Evolutionary conservation across 2,329 filamentous ascomycete genomes (phyloP).

Genomic region (Phoma herbarum): DNA sequence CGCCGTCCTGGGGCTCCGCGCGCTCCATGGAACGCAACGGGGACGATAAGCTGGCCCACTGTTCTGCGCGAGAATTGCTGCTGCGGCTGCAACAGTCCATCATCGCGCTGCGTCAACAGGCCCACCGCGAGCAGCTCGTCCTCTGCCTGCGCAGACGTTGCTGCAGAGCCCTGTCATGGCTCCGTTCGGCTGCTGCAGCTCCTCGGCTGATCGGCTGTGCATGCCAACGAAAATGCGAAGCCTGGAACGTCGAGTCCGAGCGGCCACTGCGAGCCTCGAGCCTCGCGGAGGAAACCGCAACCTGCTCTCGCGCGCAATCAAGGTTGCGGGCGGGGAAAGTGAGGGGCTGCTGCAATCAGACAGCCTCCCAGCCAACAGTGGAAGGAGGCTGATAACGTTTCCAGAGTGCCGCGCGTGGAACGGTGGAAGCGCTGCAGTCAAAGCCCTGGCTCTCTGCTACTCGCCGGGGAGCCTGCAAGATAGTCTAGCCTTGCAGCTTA

Average conservation of each 20-base stretch:
- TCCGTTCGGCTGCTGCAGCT: conserved; percentile 9
- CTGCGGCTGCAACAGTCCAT: neutral
- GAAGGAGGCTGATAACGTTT: conserved; percentile 20
- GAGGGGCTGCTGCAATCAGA: conserved; percentile 24
- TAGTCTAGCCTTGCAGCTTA: conserved; percentile 31
- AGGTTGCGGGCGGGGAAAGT: conserved; percentile 18
- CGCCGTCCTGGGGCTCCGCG: conserved; percentile 2
- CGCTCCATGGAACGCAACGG: conserved; percentile 16
- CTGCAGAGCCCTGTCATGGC: conserved; percentile 3
- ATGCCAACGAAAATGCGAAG: conserved; percentile 19
- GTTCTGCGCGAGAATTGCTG: neutral
- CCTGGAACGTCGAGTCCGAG: conserved; percentile 13
- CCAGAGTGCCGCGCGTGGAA: conserved; percentile 9
- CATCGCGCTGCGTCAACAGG: conserved; percentile 8
- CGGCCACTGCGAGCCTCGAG: conserved; percentile 2
- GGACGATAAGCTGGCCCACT: conserved; percentile 17
- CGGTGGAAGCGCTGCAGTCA: conserved; percentile 11
- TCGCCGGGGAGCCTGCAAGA: conserved; percentile 25
- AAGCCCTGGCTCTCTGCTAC: conserved; percentile 15
- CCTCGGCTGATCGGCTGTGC: conserved; percentile 18
- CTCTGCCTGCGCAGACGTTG: neutral
- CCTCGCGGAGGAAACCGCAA: conserved; percentile 12
- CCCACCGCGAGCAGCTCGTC: conserved; percentile 1
- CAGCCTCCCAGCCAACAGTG: conserved; percentile 7
- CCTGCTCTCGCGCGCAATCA: neutral